Percentiles rank a stretch among this genome's conserved stretches.
phyloP scores from a whole-genome alignment of 306 rosid genomes.

The Begonia peltatifolia region DNA sequence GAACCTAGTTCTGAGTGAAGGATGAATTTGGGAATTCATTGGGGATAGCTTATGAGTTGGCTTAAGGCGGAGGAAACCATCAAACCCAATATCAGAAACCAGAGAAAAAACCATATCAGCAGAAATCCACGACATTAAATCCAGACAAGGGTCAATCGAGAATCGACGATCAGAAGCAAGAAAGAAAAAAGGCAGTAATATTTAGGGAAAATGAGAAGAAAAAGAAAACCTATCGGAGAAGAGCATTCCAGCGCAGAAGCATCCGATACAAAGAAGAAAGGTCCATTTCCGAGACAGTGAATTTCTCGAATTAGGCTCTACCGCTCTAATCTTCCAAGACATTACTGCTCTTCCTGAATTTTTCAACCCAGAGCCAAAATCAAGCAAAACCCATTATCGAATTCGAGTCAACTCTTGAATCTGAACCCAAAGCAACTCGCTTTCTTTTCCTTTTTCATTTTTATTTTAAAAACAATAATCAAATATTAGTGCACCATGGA shows the following conservation, averaged over 20 bases:
- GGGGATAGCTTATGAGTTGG: no score
- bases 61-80: no score
- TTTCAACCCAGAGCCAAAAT: no score
- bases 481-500: no score
- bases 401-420: no score
- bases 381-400: no score
- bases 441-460: no score
- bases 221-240: constrained; percentile 53
- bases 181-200: neutral
- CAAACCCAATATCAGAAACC: neutral
- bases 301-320: constrained; percentile 27
- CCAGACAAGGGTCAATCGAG: neutral
- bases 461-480: no score
- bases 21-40: no score
- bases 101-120: neutral
- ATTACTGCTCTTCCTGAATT: constrained; percentile 11
- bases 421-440: no score
- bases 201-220: constrained; percentile 16
- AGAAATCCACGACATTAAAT: neutral
- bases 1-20: no score
- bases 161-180: no score
- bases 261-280: constrained; percentile 57
- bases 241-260: constrained; percentile 84
- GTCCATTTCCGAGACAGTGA: constrained; percentile 47
- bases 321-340: constrained; percentile 50